Conservation (phyloP, 2,329 filamentous ascomycete genomes). For the Exserohilum turcica region DNA sequence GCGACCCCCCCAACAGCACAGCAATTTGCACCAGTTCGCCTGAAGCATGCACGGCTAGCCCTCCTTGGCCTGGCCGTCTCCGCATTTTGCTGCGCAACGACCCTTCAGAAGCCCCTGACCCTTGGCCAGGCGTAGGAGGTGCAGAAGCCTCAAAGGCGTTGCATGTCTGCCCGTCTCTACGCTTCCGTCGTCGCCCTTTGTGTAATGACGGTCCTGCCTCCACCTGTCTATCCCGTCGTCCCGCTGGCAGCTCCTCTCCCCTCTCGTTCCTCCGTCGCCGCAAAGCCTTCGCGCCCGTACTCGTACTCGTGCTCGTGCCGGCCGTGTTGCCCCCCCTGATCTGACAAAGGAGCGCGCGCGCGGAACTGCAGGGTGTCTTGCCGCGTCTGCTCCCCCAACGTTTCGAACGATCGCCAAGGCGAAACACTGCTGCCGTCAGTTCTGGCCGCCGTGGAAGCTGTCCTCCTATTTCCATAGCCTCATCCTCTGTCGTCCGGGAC, state of each 20-base stretch:
- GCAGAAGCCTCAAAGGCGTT: constrained; percentile 51
- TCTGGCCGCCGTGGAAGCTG: constrained; percentile 29
- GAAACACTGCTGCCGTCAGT: constrained; percentile 29
- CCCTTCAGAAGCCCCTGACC: constrained; percentile 48
- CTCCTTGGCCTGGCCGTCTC: constrained; percentile 47
- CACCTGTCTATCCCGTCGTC: constrained; percentile 28
- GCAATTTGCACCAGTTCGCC: constrained; percentile 49
- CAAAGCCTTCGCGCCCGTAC: constrained; percentile 34
- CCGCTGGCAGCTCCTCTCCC: constrained; percentile 28
- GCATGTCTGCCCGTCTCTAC: constrained; percentile 40
- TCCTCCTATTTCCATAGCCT: constrained; percentile 24
- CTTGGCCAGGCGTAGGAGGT: constrained; percentile 45
- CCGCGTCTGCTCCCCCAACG: constrained; percentile 34
- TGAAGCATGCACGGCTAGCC: constrained; percentile 47
- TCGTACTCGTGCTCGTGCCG: too few relatives aligned
- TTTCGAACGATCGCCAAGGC: constrained; percentile 44
- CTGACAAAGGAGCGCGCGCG: constrained; percentile 26
- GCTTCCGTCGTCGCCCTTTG: constrained; percentile 40
- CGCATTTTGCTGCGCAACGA: constrained; percentile 49
- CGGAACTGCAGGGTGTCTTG: constrained; percentile 32
- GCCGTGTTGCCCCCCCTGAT: constrained; percentile 24
- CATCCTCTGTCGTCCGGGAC: constrained; percentile 37
- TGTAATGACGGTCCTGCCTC: constrained; percentile 43
- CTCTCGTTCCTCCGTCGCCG: constrained; percentile 25
- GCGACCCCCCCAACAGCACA: constrained; percentile 40